Percentiles rank a stretch among this genome's conserved stretches.
These are phyloP conservation scores for Termitomyces titanicus DNA, from an alignment of 768 basidiomycete species.

Conservation along the genomic window DNA sequence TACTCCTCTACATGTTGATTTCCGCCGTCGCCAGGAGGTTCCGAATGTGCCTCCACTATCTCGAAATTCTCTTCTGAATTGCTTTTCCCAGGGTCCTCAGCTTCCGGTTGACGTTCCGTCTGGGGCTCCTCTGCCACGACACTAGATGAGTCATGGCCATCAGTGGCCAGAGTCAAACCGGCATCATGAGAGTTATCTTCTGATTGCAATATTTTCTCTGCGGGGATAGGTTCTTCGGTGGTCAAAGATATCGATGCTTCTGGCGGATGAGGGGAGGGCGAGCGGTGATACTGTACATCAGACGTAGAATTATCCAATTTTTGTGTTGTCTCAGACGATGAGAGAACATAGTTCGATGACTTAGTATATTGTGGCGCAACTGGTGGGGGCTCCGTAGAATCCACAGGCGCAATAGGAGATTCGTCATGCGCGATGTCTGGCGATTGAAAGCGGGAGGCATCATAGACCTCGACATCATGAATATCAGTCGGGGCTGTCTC, in stretches of 20 bases:
- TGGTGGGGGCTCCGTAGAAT: neutral
- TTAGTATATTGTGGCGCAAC: slow-evolving; percentile 4
- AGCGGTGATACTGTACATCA: neutral
- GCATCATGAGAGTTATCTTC: neutral
- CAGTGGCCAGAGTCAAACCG: neutral
- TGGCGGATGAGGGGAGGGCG: neutral
- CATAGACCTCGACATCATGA: slow-evolving; percentile 48
- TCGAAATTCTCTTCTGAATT: neutral
- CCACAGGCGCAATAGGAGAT: slow-evolving; percentile 6
- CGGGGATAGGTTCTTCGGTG: neutral
- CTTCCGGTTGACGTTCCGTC: neutral
- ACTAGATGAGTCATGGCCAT: neutral
- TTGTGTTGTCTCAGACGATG: neutral
- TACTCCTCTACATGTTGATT: neutral
- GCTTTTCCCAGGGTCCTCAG: neutral
- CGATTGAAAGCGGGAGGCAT: slow-evolving; percentile 31
- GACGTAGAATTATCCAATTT: neutral
- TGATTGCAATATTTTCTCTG: neutral
- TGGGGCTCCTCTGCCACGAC: neutral
- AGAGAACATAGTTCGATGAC: neutral
- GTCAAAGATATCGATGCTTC: neutral
- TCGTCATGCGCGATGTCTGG: slow-evolving; percentile 13
- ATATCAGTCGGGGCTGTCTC: slow-evolving; percentile 26
- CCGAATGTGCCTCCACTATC: neutral
- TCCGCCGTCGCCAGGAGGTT: neutral